phyloP scores from a whole-genome alignment of 1,284 basidiomycete genomes.

The Tylopilus sp. region DNA sequence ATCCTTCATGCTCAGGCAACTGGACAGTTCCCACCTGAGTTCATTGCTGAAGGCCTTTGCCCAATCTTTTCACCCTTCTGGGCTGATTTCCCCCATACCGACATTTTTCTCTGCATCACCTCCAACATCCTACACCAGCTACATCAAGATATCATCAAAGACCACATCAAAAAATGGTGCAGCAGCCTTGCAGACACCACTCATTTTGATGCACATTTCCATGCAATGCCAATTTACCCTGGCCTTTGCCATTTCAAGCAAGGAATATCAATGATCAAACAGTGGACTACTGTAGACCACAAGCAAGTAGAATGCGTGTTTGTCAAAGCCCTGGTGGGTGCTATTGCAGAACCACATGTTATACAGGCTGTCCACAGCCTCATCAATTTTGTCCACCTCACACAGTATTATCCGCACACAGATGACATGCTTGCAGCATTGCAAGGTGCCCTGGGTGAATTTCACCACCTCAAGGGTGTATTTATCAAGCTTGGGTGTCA shows the following conservation, averaged over 20 bases:
- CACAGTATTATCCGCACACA: neutral
- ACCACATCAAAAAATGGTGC: neutral
- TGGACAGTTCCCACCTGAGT: neutral
- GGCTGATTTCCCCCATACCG: neutral
- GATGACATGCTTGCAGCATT: neutral
- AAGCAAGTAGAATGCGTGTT: neutral
- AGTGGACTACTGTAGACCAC: neutral
- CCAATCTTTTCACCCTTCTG: neutral
- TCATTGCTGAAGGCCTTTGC: neutral
- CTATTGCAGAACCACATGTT: neutral
- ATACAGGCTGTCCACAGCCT: accelerated
- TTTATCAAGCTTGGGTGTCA: neutral
- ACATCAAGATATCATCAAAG: slow-evolving; percentile 3
- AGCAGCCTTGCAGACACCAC: neutral
- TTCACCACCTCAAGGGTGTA: neutral
- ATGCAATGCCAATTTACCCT: neutral
- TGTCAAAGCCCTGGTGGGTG: neutral
- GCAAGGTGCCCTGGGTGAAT: neutral
- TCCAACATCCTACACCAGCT: neutral
- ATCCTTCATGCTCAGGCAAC: neutral
- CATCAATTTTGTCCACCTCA: neutral
- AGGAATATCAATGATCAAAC: neutral
- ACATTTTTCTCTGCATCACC: neutral
- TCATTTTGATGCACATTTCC: neutral
- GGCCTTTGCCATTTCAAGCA: neutral